Evolutionary conservation across 805 yeast genomes (phyloP), one percentile per base, ranked within the genome.

Genomic region (Candida morakotiae): DNA sequence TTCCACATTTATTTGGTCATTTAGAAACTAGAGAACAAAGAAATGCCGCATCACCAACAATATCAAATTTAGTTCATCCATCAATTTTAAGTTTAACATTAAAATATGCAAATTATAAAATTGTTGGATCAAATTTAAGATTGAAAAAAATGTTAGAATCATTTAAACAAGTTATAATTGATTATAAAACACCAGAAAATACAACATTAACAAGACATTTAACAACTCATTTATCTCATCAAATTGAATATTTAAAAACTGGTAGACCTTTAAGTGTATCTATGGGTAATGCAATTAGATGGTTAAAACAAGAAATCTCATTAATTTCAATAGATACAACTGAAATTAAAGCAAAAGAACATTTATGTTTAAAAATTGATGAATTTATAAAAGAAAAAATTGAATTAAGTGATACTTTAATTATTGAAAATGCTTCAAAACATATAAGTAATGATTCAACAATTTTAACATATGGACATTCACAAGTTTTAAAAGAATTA

Each of bases 271-370:
- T 93, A 34, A 80, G 93, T 39, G 85, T 89, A 2, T 77, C 96
- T 1, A 93, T 93, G 98, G 98, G 98, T 38, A 93, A 89, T 64
- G 91, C 97, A 2, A 93, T 93, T 47, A 78, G 98, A 51, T 89
- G 97, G 96, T 72, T 93, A 45, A 93, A 93, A 55, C 98, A 91
- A 65, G 91, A 86, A 57, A 91, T 93, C 38, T 79, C 96, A 1
- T 72, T 76, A 29, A 77, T 91, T 34, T 81, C 88, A 40, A 80
- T 89, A 39, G 94, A 85, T 44, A 67, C 78, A 21, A 58, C 71
- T 19, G 93, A 84, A 40, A 68, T 60, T 13, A 73, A 73, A 22
- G 95, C 96, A 19, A 88, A 87, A 54, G 60, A 55, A 10, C 64
- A 70, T 24, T 68, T 93, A 39, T 62, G 77, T 40, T 80, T 72